phyloP scores from a whole-genome alignment of 306 rosid species.

The Pyrus communis region DNA sequence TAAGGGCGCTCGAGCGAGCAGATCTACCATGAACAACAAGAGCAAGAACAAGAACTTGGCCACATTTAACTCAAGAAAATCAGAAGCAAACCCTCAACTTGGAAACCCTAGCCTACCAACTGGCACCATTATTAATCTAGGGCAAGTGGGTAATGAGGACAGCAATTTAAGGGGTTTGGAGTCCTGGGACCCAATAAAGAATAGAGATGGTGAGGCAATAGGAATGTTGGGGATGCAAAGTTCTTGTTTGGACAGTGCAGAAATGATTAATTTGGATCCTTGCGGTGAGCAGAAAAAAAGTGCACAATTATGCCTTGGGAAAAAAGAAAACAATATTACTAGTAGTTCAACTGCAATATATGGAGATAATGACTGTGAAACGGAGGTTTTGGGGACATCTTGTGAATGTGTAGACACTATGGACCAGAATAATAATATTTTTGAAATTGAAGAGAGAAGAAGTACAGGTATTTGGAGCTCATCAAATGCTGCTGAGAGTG shows the following conservation, averaged over 20 bases:
- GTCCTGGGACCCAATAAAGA: not conserved
- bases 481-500: conserved; percentile 23
- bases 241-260: conserved; percentile 2
- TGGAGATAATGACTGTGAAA: conserved; percentile 9
- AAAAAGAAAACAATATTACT: not conserved
- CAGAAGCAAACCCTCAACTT: not conserved
- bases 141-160: conserved; percentile 11
- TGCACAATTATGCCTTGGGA: not conserved
- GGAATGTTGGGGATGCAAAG: not conserved
- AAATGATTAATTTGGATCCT: not conserved
- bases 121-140: not conserved
- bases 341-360: not conserved
- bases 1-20: conserved; percentile 15
- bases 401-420: conserved; percentile 29
- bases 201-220: not conserved
- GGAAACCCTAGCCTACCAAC: not conserved
- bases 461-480: conserved; percentile 28
- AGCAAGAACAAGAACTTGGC: not conserved
- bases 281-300: not conserved
- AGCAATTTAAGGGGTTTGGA: not conserved
- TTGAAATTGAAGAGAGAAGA: conserved; percentile 7
- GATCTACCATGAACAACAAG: conserved; percentile 17
- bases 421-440: conserved; percentile 24
- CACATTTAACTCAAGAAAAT: not conserved
- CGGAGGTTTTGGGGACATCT: conserved; percentile 29